Conservation (phyloP, 2,329 filamentous ascomycete genomes). For the Colletotrichum sp. region DNA sequence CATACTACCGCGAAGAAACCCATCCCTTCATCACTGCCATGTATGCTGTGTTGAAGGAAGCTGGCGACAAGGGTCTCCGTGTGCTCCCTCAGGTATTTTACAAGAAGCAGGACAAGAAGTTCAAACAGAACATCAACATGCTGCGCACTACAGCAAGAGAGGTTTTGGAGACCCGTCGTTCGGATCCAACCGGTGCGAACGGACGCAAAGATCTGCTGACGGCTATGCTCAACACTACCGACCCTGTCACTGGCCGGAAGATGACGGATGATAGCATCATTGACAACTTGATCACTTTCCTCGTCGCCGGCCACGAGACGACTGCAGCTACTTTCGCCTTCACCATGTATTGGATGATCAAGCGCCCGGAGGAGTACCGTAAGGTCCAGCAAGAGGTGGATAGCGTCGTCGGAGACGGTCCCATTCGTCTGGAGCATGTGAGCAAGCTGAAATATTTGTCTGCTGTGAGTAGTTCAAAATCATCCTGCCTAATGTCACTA, state of each 20-base stretch:
- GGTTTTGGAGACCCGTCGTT: constrained; percentile 65
- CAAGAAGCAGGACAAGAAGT: constrained; percentile 48
- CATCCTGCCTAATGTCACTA: neutral
- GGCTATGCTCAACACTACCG: constrained; percentile 67
- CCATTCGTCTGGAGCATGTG: constrained; percentile 63
- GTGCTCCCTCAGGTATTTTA: constrained; percentile 52
- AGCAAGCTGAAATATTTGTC: constrained; percentile 68
- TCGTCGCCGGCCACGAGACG: constrained; percentile 73
- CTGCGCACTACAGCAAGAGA: constrained; percentile 58
- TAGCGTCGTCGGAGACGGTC: constrained; percentile 61
- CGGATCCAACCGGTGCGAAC: constrained; percentile 52
- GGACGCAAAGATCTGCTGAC: constrained; percentile 66
- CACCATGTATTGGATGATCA: constrained; percentile 68
- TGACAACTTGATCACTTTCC: constrained; percentile 72
- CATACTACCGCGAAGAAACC: constrained; percentile 56
- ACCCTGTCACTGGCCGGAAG: constrained; percentile 66
- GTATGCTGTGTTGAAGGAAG: constrained; percentile 61
- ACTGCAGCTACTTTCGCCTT: constrained; percentile 72
- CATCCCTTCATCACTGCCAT: constrained; percentile 56
- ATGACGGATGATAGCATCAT: constrained; percentile 65
- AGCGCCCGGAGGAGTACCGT: constrained; percentile 62
- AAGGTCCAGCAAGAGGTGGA: constrained; percentile 74
- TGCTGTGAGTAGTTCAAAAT: constrained; percentile 39
- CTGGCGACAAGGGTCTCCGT: constrained; percentile 53
- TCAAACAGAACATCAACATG: constrained; percentile 53